These are phyloP conservation scores for Stylosanthes scabra DNA, from an alignment of 331 rosid species.

Conservation along the genomic window DNA sequence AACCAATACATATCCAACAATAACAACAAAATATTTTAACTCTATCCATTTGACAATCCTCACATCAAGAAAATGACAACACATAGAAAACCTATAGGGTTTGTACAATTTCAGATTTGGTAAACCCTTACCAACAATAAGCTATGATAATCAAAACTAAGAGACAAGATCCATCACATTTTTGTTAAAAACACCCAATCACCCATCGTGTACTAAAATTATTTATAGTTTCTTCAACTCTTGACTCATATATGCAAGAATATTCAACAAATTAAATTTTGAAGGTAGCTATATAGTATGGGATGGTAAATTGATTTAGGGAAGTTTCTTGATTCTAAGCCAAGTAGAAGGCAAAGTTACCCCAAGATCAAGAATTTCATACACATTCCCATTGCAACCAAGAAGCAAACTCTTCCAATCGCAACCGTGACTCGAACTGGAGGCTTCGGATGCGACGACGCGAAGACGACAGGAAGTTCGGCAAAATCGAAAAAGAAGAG, in stretches of 20 bases:
- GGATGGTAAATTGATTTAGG: neutral
- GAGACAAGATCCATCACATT: neutral
- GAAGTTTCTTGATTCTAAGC: slow-evolving; percentile 23
- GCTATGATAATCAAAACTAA: neutral
- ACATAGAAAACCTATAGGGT: slow-evolving; percentile 24
- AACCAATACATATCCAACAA: slow-evolving; percentile 4
- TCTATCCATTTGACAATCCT: slow-evolving; percentile 11
- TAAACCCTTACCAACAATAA: neutral
- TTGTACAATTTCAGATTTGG: neutral
- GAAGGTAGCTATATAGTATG: slow-evolving; percentile 1
- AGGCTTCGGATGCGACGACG: too few species aligned
- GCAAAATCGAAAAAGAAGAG: too few species aligned
- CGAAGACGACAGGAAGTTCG: too few species aligned
- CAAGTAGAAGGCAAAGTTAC: slow-evolving; percentile 7
- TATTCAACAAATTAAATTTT: neutral
- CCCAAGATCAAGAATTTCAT: neutral
- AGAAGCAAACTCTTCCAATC: neutral
- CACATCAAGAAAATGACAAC: slow-evolving; percentile 25
- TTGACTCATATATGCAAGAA: neutral
- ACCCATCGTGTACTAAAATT: neutral
- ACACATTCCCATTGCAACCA: neutral
- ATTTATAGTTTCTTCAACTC: neutral
- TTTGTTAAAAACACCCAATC: neutral
- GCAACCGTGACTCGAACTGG: too few species aligned
- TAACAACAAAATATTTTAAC: slow-evolving; percentile 32